Percentiles rank a stretch among this genome's conserved stretches.
Conservation (phyloP, 2,329 filamentous ascomycete genomes). For the Colletotrichum sp. region DNA sequence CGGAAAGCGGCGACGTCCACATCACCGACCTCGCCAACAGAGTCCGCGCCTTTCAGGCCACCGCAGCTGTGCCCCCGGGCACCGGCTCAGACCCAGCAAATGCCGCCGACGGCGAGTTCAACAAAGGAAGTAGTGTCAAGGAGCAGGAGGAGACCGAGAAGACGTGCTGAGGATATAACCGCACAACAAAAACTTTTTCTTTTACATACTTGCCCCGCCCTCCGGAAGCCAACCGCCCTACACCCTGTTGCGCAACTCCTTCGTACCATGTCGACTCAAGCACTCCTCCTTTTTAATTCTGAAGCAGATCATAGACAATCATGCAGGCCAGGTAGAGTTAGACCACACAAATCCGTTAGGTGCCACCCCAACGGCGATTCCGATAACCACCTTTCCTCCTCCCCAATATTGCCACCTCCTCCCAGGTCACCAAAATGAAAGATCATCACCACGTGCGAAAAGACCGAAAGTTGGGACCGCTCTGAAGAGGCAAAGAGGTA, state of each 20-base stretch:
- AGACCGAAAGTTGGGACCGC: not conserved
- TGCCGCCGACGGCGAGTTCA: constrained; percentile 22
- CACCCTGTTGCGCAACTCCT: not conserved
- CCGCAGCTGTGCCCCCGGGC: not conserved
- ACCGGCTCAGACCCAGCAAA: constrained; percentile 1
- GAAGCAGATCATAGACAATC: constrained; percentile 15
- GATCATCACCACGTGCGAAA: constrained; percentile 1
- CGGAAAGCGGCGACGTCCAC: constrained; percentile 82
- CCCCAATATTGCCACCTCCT: not conserved
- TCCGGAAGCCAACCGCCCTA: not conserved
- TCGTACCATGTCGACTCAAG: not conserved
- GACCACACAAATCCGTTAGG: constrained; percentile 4
- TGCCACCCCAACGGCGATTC: not conserved
- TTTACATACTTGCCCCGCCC: not conserved
- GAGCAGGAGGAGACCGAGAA: constrained; percentile 66
- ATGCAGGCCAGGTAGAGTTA: constrained; percentile 5
- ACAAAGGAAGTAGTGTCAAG: constrained; percentile 27
- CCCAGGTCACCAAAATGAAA: not conserved
- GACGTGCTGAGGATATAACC: constrained; percentile 28
- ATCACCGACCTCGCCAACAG: constrained; percentile 79
- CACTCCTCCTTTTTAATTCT: not conserved
- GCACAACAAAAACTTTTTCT: not conserved
- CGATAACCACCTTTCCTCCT: not conserved
- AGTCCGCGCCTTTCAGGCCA: constrained; percentile 65
- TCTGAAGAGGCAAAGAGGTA: not conserved